A percentile compares a stretch with the other conserved stretches of the same genome.
Evolutionary conservation across 129 eudicot genomes (phyloP).

Genomic region (Mikania micrantha): DNA sequence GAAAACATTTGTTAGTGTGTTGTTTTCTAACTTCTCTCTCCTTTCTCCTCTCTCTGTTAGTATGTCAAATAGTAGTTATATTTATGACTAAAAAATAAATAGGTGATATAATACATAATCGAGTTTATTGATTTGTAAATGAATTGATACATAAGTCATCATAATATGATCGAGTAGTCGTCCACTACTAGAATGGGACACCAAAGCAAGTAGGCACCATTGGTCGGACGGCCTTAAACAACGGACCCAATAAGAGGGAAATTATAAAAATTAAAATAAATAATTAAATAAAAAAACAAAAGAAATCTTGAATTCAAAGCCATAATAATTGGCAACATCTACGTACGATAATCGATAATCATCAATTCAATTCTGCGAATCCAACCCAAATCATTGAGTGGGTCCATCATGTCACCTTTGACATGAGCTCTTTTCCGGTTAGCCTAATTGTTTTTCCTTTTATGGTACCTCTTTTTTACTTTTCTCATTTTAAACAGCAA

Average conservation of each 20-base stretch:
- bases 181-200: conserved; percentile 23
- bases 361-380: conserved; percentile 20
- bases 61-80: too few relatives aligned
- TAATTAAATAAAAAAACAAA: too few relatives aligned
- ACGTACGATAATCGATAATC: conserved; percentile 33
- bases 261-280: too few relatives aligned
- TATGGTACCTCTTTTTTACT: neutral
- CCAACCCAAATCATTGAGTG: conserved; percentile 23
- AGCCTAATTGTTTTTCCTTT: neutral
- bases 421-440: neutral
- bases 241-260: conserved; percentile 20
- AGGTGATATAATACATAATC: neutral
- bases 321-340: conserved; percentile 29
- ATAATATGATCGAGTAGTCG: conserved; percentile 19
- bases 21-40: too few relatives aligned
- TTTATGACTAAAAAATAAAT: neutral
- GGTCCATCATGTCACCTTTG: conserved; percentile 14
- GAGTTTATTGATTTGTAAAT: neutral
- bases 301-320: conserved; percentile 25
- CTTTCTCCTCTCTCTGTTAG: too few relatives aligned
- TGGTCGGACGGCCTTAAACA: conserved; percentile 39
- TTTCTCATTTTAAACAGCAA: too few relatives aligned
- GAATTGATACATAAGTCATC: neutral
- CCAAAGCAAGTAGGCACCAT: conserved; percentile 20
- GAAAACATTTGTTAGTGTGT: too few relatives aligned